A percentile compares a stretch with the other conserved stretches of the same genome.
Evolutionary conservation across 345 rosid genomes (phyloP).

Genomic region (Sonneratia alba): DNA sequence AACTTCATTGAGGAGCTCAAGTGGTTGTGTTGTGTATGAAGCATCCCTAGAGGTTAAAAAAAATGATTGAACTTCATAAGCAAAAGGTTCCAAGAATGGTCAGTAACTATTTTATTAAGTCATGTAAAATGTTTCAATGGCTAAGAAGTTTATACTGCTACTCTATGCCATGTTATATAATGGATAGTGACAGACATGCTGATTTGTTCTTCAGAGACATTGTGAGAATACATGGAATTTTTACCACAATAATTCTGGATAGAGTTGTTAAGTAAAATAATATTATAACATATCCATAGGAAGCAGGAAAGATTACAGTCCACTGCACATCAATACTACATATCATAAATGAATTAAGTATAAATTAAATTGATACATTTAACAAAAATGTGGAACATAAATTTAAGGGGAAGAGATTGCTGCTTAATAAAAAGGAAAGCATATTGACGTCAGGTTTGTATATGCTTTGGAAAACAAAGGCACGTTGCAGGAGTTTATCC

Average conservation of each 20-base stretch:
- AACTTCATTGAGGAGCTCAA: slow-evolving; percentile 82
- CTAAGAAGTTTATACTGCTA: too few relatives aligned
- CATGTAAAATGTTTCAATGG: too few relatives aligned
- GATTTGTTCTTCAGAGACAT: too few relatives aligned
- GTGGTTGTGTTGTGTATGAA: slow-evolving; percentile 90
- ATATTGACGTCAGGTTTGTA: neutral
- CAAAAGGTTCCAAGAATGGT: too few relatives aligned
- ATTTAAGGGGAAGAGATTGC: neutral
- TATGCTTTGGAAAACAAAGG: neutral
- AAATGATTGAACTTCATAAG: too few relatives aligned
- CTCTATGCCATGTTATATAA: too few relatives aligned
- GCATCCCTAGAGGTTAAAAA: slow-evolving; percentile 54
- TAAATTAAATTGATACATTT: neutral
- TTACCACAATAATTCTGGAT: too few relatives aligned
- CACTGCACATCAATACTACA: neutral
- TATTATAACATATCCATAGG: slow-evolving; percentile 3
- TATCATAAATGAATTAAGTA: neutral
- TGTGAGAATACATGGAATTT: too few relatives aligned
- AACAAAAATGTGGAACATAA: neutral
- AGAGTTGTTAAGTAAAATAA: too few relatives aligned
- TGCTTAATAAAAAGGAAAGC: neutral
- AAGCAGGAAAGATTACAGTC: slow-evolving; percentile 2
- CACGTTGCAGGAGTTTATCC: neutral
- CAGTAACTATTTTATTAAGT: too few relatives aligned
- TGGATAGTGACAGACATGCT: too few relatives aligned